Base-by-base conservation (phyloP, 805 yeast genomes). In the Candida sithepensis region DNA sequence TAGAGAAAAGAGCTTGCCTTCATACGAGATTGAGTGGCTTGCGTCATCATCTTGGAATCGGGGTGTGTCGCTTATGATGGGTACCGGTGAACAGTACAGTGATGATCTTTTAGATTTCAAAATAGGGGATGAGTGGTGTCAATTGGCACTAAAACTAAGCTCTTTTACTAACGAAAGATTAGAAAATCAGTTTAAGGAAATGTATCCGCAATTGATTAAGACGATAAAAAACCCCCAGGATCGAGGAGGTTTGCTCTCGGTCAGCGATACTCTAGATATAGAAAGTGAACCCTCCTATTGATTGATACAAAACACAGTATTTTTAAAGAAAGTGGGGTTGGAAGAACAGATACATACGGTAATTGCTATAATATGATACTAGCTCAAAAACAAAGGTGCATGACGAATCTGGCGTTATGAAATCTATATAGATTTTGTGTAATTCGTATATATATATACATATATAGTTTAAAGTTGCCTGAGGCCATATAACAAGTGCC, bases 21-120 rank as follows among this genome's bases (percentile, higher is more conserved):
- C 34, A 5, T 47, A 42, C 32, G 74, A 70, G 43, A 43, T 68
- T 28, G 74, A 71, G 52, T 64, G 66, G 64, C 49, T 72, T 8
- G 60, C 70, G 1, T 65, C 69, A 2, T 52, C 59, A 1, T 58
- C 67, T 39, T 72, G 76, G 76, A 72, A 72, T 41, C 53, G 54
- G 38, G 75, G 75, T 1, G 66, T 71, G 3, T 60, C 56, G 18
- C 33, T 44, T 3, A 49, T 65, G 22, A 58, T 59, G 32, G 22
- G 38, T 12, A 21, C 28, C 21, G 22, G 18, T 6, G 30, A 33
- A 6, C 16, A 26, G 32, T 20, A 18, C 18, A 2, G 12, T 3
- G 7, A 39, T 19, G 22, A 41, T 21, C 4, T 26, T 21, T 16
- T 18, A 16, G 18, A 39, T 42, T 21, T 45, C 23, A 24, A 34